Percentiles rank a stretch among this genome's conserved stretches.
Conservation (phyloP, 2,329 filamentous ascomycete species). For the Aspergillus luchuensis region DNA sequence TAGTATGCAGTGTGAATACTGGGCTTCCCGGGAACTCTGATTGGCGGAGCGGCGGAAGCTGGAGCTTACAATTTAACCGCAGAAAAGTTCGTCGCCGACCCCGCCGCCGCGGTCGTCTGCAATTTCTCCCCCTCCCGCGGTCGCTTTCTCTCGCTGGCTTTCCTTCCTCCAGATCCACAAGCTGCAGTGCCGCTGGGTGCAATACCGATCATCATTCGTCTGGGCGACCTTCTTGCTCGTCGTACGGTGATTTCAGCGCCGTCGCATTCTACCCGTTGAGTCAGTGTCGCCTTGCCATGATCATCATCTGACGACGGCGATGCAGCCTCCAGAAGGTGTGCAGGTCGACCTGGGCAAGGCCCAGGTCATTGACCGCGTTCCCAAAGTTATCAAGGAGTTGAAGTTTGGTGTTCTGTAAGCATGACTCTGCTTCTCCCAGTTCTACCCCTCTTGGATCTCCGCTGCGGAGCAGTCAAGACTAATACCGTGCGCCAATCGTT, state of each 20-base stretch:
- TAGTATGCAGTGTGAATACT: neutral
- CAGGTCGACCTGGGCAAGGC: conserved; percentile 66
- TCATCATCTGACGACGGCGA: conserved; percentile 38
- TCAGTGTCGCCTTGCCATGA: conserved; percentile 40
- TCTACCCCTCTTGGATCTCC: neutral
- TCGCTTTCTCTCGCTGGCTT: conserved; percentile 1
- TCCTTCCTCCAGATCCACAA: conserved; percentile 3
- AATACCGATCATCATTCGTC: too few species aligned
- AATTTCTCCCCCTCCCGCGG: conserved; percentile 18
- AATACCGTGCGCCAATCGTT: neutral
- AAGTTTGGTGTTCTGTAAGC: conserved; percentile 88
- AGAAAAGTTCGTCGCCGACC: conserved; percentile 33
- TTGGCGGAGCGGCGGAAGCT: conserved; percentile 21
- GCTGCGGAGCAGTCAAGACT: conserved; percentile 11
- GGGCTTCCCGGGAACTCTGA: conserved; percentile 14
- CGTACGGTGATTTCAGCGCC: conserved; percentile 8
- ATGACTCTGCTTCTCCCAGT: conserved; percentile 22
- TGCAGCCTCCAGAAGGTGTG: conserved; percentile 47
- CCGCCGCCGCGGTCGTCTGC: conserved; percentile 25
- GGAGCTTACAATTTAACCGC: conserved; percentile 18
- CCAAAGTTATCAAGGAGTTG: conserved; percentile 88
- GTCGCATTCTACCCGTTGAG: conserved; percentile 18
- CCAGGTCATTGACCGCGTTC: conserved; percentile 84
- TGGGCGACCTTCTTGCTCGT: neutral
- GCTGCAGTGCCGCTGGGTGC: neutral